Evolutionary conservation across 1,284 basidiomycete genomes (phyloP).

Genomic region (Phellopilus nigrolimitatus): DNA sequence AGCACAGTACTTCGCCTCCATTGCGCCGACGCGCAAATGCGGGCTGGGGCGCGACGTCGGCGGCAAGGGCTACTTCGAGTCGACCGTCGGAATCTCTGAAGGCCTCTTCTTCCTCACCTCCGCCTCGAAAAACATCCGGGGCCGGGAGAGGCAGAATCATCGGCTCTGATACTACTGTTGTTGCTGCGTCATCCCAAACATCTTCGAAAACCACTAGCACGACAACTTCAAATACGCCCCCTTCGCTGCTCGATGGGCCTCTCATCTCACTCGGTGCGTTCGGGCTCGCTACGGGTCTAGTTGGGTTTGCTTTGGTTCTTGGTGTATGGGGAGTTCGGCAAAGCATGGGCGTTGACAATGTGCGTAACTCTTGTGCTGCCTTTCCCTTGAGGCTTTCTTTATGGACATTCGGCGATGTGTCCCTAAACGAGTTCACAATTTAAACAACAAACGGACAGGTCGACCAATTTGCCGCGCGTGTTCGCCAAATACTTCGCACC

Average conservation of each 20-base stretch:
- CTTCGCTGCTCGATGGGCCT: slow-evolving; percentile 11
- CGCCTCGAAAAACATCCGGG: too few relatives aligned
- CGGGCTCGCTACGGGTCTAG: slow-evolving; percentile 18
- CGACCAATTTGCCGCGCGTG: slow-evolving; percentile 16
- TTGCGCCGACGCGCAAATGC: not conserved
- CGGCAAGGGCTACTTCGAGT: not conserved
- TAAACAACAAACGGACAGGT: slow-evolving; percentile 8
- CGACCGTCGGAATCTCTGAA: not conserved
- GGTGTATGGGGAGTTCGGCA: slow-evolving; percentile 15
- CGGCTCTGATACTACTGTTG: too few relatives aligned
- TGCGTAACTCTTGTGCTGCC: slow-evolving; percentile 5
- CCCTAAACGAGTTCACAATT: not conserved
- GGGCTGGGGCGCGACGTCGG: not conserved
- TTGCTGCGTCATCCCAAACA: not conserved
- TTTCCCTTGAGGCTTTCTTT: not conserved
- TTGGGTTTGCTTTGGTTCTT: slow-evolving; percentile 5
- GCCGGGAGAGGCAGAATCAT: too few relatives aligned
- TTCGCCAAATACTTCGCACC: slow-evolving; percentile 11
- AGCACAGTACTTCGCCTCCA: not conserved
- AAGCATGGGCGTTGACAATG: slow-evolving; percentile 16
- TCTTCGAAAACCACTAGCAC: not conserved
- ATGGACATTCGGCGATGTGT: not conserved
- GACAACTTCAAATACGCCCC: not conserved
- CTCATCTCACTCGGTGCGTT: slow-evolving; percentile 15
- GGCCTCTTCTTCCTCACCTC: not conserved